Percentiles rank a stretch among this genome's conserved stretches.
These are phyloP conservation scores for Didymella pinodella DNA, from an alignment of 2,329 filamentous ascomycete genomes.

Conservation along the genomic window DNA sequence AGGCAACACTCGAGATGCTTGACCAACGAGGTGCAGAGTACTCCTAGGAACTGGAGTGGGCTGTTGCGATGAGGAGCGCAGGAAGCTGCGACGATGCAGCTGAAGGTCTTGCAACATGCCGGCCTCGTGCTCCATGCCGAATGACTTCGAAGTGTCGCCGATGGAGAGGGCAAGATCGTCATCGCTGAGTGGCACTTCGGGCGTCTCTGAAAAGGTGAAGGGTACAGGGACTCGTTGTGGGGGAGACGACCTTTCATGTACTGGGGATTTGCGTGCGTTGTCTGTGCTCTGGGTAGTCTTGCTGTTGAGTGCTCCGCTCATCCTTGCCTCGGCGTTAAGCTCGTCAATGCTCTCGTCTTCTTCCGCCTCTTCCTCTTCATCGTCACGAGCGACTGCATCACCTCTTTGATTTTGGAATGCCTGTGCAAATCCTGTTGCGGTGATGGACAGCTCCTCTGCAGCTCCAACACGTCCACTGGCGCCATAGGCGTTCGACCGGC, in stretches of 20 bases:
- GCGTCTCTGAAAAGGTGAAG: constrained; percentile 25
- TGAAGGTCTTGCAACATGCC: constrained; percentile 35
- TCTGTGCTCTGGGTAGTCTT: not conserved
- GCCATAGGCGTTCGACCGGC: constrained; percentile 50
- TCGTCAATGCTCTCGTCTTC: constrained; percentile 29
- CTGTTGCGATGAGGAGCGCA: constrained; percentile 17
- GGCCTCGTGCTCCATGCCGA: constrained; percentile 44
- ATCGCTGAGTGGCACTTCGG: constrained; percentile 31
- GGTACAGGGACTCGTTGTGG: not conserved
- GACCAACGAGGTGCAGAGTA: not conserved
- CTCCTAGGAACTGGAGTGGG: constrained; percentile 7
- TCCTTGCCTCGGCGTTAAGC: constrained; percentile 23
- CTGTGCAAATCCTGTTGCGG: constrained; percentile 43
- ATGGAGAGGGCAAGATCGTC: constrained; percentile 33
- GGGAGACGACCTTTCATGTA: constrained; percentile 12
- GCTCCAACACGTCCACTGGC: constrained; percentile 44
- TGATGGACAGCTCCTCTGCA: constrained; percentile 39
- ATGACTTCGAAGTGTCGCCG: constrained; percentile 45
- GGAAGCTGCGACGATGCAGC: not conserved
- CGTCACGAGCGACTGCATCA: constrained; percentile 34
- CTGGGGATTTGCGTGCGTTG: constrained; percentile 17
- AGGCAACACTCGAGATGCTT: not conserved
- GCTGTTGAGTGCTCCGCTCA: constrained; percentile 24
- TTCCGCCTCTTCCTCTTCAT: constrained; percentile 18
- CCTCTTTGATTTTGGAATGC: constrained; percentile 43